Evolutionary conservation across 1,284 basidiomycete genomes (phyloP).

Genomic region (Inonotus hispidus): DNA sequence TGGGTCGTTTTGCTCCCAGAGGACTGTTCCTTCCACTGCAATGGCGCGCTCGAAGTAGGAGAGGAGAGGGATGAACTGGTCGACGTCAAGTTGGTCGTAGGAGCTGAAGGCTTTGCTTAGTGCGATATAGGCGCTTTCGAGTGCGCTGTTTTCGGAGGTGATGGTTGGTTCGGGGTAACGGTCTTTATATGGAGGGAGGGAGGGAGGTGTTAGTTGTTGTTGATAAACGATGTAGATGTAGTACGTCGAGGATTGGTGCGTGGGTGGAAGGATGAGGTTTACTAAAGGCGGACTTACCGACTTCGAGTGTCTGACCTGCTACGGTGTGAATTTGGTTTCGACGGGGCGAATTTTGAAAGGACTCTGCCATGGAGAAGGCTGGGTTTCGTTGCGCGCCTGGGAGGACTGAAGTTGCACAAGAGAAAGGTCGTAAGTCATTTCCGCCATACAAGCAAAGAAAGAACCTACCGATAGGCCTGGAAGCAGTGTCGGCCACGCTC

Average conservation of each 20-base stretch:
- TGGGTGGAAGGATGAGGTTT: no score
- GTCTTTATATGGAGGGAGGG: neutral
- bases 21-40: conserved; percentile 51
- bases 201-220: neutral
- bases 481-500: conserved; percentile 39
- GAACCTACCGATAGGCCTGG: conserved; percentile 25
- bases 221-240: neutral
- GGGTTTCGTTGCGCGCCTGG: conserved; percentile 47
- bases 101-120: conserved; percentile 75
- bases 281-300: conserved; percentile 37
- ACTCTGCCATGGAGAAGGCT: conserved; percentile 46
- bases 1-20: conserved; percentile 74
- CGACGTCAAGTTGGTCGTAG: conserved; percentile 47
- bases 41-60: conserved; percentile 68
- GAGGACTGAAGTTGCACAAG: conserved; percentile 36
- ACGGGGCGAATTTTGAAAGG: conserved; percentile 70
- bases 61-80: conserved; percentile 51
- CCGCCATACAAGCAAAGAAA: neutral
- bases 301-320: conserved; percentile 64
- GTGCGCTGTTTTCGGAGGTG: conserved; percentile 20
- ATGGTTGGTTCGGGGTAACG: neutral
- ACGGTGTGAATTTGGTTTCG: conserved; percentile 71
- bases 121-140: conserved; percentile 53
- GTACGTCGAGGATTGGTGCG: neutral
- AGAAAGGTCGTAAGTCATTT: neutral